A percentile compares a stretch with the other conserved stretches of the same genome.
Conservation (phyloP, 352 stramenopile species). For the Phytopythium montanum region DNA sequence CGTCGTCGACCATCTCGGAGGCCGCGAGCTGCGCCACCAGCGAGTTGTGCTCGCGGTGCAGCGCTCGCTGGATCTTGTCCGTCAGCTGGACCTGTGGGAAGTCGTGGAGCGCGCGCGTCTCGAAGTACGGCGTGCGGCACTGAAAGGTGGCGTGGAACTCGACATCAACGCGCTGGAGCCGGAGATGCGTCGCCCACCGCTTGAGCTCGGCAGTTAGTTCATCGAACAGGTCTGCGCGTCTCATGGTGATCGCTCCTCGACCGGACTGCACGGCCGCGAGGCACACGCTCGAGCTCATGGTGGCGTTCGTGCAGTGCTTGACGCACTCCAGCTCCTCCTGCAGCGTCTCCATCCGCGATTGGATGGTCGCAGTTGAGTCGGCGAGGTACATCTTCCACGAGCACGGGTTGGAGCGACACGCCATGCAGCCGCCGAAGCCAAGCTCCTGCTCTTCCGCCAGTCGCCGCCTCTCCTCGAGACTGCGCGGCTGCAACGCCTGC, state of each 20-base stretch:
- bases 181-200: slow-evolving; percentile 63
- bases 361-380: slow-evolving; percentile 44
- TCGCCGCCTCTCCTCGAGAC: slow-evolving; percentile 58
- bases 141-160: slow-evolving; percentile 92
- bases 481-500: slow-evolving; percentile 47
- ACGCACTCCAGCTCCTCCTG: slow-evolving; percentile 69
- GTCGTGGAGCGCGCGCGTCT: slow-evolving; percentile 89
- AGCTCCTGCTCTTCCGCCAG: slow-evolving; percentile 69
- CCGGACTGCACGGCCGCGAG: slow-evolving; percentile 61
- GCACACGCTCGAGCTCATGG: slow-evolving; percentile 51
- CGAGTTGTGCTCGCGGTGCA: slow-evolving; percentile 85
- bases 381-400: slow-evolving; percentile 58
- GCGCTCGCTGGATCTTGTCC: slow-evolving; percentile 67
- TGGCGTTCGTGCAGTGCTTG: slow-evolving; percentile 48
- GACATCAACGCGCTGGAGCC: slow-evolving; percentile 80
- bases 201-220: slow-evolving; percentile 67
- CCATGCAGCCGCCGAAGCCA: slow-evolving; percentile 73
- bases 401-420: slow-evolving; percentile 72
- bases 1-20: slow-evolving; percentile 91
- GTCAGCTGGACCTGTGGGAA: slow-evolving; percentile 86
- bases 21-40: slow-evolving; percentile 85
- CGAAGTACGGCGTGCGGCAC: slow-evolving; percentile 76
- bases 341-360: slow-evolving; percentile 55
- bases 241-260: slow-evolving; percentile 38
- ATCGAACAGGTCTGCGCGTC: slow-evolving; percentile 67